phyloP scores from a whole-genome alignment of 2,329 filamentous ascomycete species.

The Leptographium flavum region DNA sequence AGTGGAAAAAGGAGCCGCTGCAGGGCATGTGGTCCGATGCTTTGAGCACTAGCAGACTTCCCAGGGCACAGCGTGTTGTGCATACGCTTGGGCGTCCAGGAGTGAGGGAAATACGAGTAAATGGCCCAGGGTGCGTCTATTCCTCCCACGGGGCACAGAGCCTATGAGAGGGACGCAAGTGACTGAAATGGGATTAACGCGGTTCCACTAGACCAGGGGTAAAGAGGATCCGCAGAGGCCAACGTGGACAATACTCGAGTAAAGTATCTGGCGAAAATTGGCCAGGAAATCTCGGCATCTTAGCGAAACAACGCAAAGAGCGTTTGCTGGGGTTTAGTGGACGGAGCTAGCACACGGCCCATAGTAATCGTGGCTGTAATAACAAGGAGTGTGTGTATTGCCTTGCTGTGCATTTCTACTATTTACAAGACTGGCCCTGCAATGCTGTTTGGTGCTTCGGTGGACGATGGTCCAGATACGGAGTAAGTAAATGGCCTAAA shows the following conservation, averaged over 20 bases:
- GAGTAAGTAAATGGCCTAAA: too few relatives aligned
- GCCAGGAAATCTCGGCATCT: slow-evolving; percentile 7
- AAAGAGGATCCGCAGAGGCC: not conserved
- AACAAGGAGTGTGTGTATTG: too few relatives aligned
- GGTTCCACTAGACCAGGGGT: not conserved
- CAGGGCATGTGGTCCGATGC: not conserved
- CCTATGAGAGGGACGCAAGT: not conserved
- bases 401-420: not conserved
- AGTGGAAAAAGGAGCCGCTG: not conserved
- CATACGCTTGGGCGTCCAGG: too few relatives aligned
- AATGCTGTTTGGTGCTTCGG: too few relatives aligned
- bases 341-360: not conserved
- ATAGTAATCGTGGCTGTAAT: not conserved
- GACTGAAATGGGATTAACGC: not conserved
- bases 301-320: slow-evolving; percentile 8
- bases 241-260: not conserved
- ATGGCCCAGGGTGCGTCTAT: not conserved
- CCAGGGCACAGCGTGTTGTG: not conserved
- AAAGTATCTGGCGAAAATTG: slow-evolving; percentile 2
- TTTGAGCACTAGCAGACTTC: not conserved
- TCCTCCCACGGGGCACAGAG: not conserved
- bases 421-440: too few relatives aligned
- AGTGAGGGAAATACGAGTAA: not conserved
- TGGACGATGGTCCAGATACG: too few relatives aligned
- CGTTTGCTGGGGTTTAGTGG: not conserved